Evolutionary conservation across 2,329 filamentous ascomycete species (phyloP), one percentile per base, ranked within the genome.

Genomic region (Escovopsis sp.): DNA sequence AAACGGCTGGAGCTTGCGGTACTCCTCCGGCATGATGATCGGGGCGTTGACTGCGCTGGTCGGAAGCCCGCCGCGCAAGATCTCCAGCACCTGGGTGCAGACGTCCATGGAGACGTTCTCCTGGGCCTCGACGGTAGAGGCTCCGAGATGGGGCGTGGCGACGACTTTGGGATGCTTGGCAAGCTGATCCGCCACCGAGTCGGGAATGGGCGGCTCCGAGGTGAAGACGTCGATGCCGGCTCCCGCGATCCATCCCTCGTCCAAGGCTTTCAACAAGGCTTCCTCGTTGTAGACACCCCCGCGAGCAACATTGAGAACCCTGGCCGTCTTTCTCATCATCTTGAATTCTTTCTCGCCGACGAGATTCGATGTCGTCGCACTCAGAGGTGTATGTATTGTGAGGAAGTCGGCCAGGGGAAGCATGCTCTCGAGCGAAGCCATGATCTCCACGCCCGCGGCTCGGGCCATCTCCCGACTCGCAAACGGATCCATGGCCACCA

Each of bases 31-130:
- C 13, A 87, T 62, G 41, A 88, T 88, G 36, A 88, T 68, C 4
- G 83, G 82, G 0, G 81, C 82, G 43, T 90, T 88, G 49, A 88
- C 82, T 5, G 82, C 81, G 15, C 70, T 74, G 1, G 79, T 80
- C 0, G 83, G 82, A 2, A 87, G 63, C 1, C 79, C 77, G 3
- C 82, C 82, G 0, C 66, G 63, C 3, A 90, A 62, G 29, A 88
- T 83, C 39, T 77, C 70, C 0, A 81, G 65, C 11, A 87, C 79
- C 56, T 90, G 82, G 25, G 78, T 76, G 54, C 82, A 88, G 8
- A 88, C 83, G 46, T 88, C 83, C 42, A 87, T 70, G 2, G 78
- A 82, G 4, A 87, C 82, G 41, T 86, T 87, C 49, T 88, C 81
- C 53, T 90, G 82, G 0, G 83, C 83, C 63, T 90, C 83, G 25